These are phyloP conservation scores for Chrysanthemum seticuspe DNA, from an alignment of 129 eudicot genomes.

Conservation along the genomic window DNA sequence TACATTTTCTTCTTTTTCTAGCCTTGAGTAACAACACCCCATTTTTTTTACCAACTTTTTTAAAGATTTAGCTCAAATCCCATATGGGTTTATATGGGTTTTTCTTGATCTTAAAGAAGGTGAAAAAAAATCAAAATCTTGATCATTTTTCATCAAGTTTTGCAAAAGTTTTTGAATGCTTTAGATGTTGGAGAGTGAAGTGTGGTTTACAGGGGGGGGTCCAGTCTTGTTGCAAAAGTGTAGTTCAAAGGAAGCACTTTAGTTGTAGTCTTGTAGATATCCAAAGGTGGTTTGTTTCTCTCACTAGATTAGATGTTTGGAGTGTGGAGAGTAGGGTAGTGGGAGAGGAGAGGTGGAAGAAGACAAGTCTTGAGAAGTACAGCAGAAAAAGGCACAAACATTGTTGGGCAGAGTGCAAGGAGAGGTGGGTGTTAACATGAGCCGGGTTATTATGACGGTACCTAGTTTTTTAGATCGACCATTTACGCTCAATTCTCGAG, in stretches of 20 bases:
- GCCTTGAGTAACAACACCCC: slow-evolving; percentile 83
- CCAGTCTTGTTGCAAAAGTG: too few relatives aligned
- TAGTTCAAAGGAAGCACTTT: background rate
- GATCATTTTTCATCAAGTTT: slow-evolving; percentile 14
- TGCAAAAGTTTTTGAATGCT: background rate
- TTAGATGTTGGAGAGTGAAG: too few relatives aligned
- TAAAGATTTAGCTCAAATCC: slow-evolving; percentile 18
- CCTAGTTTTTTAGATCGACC: too few relatives aligned
- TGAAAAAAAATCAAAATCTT: slow-evolving; percentile 14
- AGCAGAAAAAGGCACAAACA: slow-evolving; percentile 23
- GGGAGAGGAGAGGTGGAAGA: slow-evolving; percentile 19
- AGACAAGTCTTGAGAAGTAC: slow-evolving; percentile 31
- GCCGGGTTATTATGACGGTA: too few relatives aligned
- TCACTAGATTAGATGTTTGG: slow-evolving; percentile 17
- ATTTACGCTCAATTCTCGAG: too few relatives aligned
- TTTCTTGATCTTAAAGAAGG: slow-evolving; percentile 10
- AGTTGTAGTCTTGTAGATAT: background rate
- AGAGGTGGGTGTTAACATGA: background rate
- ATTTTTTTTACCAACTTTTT: slow-evolving; percentile 24
- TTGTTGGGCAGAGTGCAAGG: slow-evolving; percentile 57
- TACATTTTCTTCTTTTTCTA: slow-evolving; percentile 77
- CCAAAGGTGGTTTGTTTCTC: background rate
- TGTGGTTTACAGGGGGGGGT: too few relatives aligned
- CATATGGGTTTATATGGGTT: slow-evolving; percentile 18
- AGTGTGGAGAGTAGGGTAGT: slow-evolving; percentile 8